phyloP scores from a whole-genome alignment of 352 stramenopile species.

The Phytophthora pinifolia region DNA sequence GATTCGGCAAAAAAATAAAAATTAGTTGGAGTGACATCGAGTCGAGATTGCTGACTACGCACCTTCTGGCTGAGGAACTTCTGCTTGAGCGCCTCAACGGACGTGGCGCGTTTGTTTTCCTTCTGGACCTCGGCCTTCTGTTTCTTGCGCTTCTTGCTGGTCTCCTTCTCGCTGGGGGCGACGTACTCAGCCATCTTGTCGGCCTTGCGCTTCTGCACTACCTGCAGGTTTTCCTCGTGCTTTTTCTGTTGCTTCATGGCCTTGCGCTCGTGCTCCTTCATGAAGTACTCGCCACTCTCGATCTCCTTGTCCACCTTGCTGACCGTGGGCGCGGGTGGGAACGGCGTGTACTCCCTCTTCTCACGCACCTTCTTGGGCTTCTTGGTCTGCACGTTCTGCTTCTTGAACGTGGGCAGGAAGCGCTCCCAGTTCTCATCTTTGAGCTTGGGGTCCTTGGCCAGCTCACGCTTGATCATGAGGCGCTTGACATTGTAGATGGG shows the following conservation, averaged over 20 bases:
- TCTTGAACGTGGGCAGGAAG: constrained; percentile 99
- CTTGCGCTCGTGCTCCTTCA: constrained; percentile 96
- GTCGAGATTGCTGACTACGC: background rate
- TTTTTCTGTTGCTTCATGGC: constrained; percentile 91
- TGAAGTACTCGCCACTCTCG: constrained; percentile 99
- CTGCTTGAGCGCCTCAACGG: constrained; percentile 74
- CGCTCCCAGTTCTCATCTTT: constrained; percentile 97
- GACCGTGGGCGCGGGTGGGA: constrained; percentile 94
- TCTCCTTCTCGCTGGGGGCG: constrained; percentile 77
- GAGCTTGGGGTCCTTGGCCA: constrained; percentile 98
- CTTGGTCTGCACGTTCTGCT: constrained; percentile 98
- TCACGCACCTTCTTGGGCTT: constrained; percentile 90
- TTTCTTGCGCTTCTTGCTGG: constrained; percentile 77
- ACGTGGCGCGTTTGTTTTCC: constrained; percentile 50
- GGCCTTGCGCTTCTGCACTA: constrained; percentile 65
- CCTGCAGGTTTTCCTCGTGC: constrained; percentile 56
- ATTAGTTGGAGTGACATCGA: constrained; percentile 2
- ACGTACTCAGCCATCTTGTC: constrained; percentile 78
- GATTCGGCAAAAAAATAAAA: constrained; percentile 6
- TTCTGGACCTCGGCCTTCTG: constrained; percentile 48
- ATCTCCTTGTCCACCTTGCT: constrained; percentile 99
- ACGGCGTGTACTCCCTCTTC: constrained; percentile 98
- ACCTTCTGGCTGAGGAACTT: constrained; percentile 85
- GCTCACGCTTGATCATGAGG: constrained; percentile 99
- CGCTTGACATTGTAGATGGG: constrained; percentile 99